These are phyloP conservation scores for Ajuga chamaepitys DNA, from an alignment of 257 asterid species.

Conservation along the genomic window DNA sequence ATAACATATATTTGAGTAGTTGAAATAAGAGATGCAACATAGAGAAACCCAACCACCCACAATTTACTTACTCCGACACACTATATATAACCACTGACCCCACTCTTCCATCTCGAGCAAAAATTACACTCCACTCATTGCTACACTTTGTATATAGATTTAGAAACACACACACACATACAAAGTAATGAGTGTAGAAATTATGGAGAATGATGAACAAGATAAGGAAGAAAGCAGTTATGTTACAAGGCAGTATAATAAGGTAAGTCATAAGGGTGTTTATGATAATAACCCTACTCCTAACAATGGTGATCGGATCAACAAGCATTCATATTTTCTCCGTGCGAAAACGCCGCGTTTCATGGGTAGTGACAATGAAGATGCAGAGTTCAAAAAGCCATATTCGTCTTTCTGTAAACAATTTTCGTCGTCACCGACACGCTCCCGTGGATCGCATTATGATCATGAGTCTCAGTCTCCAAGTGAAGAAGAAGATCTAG, in stretches of 20 bases:
- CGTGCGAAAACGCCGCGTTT: conserved; percentile 39
- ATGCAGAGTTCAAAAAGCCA: conserved; percentile 5
- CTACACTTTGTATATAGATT: neutral
- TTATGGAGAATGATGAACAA: conserved; percentile 18
- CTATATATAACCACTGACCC: conserved; percentile 15
- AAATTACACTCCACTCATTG: neutral
- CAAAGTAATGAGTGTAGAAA: conserved; percentile 11
- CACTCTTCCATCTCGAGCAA: neutral
- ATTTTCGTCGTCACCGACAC: neutral
- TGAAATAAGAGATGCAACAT: no score
- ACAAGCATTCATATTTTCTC: conserved; percentile 50
- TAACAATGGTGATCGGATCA: conserved; percentile 10
- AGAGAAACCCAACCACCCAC: no score
- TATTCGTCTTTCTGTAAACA: neutral
- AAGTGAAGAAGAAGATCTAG: conserved; percentile 74
- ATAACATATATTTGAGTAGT: no score
- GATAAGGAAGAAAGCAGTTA: neutral
- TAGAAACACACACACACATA: neutral
- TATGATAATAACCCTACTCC: neutral
- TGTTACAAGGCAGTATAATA: conserved; percentile 33
- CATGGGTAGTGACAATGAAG: conserved; percentile 16
- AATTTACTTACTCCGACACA: conserved; percentile 17
- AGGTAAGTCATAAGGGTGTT: conserved; percentile 39
- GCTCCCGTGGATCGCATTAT: neutral
- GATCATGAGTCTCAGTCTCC: conserved; percentile 12